Evolutionary conservation across 2,329 filamentous ascomycete genomes (phyloP), one percentile per base, ranked within the genome.

Genomic region (Aspergillus spinulosporus): DNA sequence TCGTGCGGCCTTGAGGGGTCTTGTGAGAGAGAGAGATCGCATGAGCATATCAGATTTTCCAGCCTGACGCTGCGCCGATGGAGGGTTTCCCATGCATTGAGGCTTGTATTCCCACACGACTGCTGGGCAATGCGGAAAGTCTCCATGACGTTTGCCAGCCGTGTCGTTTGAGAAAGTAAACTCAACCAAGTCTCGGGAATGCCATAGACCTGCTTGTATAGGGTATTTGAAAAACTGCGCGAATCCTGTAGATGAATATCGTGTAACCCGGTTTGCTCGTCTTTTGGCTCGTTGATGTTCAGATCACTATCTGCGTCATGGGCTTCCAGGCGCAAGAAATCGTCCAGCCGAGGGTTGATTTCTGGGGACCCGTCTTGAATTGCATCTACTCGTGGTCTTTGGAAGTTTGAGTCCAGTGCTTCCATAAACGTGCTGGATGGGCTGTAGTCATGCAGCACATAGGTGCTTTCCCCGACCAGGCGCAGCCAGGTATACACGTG

Each of bases 181-280:
- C 73, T 76, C 2, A 78, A 66, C 74, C 75, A 78, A 11, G 73
- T 76, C 49, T 78, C 76, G 0, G 74, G 68, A 9, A 78, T 73
- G 2, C 75, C 74, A 48, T 78, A 78, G 5, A 78, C 70, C 31
- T 76, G 67, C 42, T 68, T 68, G 57, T 75, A 76, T 28, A 76
- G 67, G 0, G 71, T 74, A 3, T 69, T 65, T 8, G 66, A 63
- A 34, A 67, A 71, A 5, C 63, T 66, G 5, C 71, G 62, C 2
- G 68, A 70, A 47, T 74, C 71, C 44, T 74, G 67, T 0, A 75
- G 64, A 50, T 77, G 74, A 12, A 76, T 76, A 42, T 76, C 74
- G 36, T 70, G 63, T 12, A 74, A 62, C 1, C 68, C 68, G 14
- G 63, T 60, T 4, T 67, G 60, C 3, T 51, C 57, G n/a, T 74